A percentile compares a stretch with the other conserved stretches of the same genome.
phyloP scores from a whole-genome alignment of 73 alveolate species.

The Uronychia binucleata region DNA sequence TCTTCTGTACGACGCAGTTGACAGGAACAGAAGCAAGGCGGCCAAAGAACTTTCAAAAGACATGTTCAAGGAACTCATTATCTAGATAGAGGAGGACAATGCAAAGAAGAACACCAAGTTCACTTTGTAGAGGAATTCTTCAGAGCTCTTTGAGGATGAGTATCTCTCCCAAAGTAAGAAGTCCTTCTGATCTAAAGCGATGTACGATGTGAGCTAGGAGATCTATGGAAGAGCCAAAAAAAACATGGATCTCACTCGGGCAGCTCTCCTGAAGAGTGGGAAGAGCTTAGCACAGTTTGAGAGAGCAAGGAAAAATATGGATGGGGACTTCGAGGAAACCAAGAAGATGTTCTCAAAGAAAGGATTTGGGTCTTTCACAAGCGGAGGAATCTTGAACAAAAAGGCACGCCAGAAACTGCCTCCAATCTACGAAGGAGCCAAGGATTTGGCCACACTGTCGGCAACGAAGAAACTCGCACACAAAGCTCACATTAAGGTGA shows the following conservation, averaged over 20 bases:
- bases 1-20: background rate
- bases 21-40: background rate
- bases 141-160: background rate
- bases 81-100: background rate
- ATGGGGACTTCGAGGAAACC: background rate
- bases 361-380: background rate
- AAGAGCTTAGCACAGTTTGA: background rate
- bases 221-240: background rate
- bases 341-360: background rate
- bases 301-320: background rate
- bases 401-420: background rate
- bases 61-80: background rate
- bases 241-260: background rate
- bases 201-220: background rate
- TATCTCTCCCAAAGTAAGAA: background rate
- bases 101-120: background rate
- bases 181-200: background rate
- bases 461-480: background rate
- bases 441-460: background rate
- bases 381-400: background rate
- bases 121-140: background rate
- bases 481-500: background rate
- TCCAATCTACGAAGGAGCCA: background rate
- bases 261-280: background rate
- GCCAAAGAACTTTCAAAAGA: background rate